phyloP scores from a whole-genome alignment of 768 basidiomycete genomes.

The Pisolithus marmoratus region DNA sequence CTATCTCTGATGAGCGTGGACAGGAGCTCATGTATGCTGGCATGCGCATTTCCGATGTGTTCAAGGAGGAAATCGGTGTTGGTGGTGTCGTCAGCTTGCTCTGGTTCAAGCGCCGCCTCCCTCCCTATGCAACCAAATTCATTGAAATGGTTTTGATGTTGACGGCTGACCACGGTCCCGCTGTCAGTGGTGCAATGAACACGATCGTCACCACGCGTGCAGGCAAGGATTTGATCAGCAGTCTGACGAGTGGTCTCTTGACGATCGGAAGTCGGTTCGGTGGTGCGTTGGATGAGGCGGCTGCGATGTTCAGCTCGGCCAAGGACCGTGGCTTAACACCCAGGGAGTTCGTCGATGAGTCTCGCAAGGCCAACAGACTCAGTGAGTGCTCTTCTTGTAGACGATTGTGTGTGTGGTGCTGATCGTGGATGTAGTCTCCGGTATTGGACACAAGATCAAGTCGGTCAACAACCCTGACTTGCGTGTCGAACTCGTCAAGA shows the following conservation, averaged over 20 bases:
- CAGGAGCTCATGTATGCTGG: conserved; percentile 98
- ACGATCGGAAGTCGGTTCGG: conserved; percentile 98
- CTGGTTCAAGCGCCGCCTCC: conserved; percentile 97
- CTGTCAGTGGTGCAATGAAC: conserved; percentile 99
- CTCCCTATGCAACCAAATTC: conserved; percentile 94
- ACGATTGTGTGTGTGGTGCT: conserved; percentile 5
- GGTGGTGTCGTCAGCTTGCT: conserved; percentile 94
- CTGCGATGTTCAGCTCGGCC: conserved; percentile 90
- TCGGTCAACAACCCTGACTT: conserved; percentile 94
- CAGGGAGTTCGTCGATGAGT: conserved; percentile 95
- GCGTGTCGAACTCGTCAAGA: conserved; percentile 90
- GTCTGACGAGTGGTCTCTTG: conserved; percentile 90
- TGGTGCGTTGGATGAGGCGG: conserved; percentile 97
- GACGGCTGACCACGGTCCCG: conserved; percentile 97
- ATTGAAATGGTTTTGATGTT: conserved; percentile 99
- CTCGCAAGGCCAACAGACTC: conserved; percentile 90
- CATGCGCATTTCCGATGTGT: conserved; percentile 98
- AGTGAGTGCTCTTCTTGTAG: conserved; percentile 44
- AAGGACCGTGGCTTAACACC: conserved; percentile 90
- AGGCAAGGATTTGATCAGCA: conserved; percentile 98
- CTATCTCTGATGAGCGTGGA: conserved; percentile 98
- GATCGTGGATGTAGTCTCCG: conserved; percentile 54
- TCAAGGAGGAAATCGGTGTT: conserved; percentile 94
- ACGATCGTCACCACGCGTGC: conserved; percentile 98
- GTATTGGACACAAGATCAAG: conserved; percentile 99